Evolutionary conservation across 202 grass and related monocot genomes (phyloP).

Genomic region (Saccharum hybrid): DNA sequence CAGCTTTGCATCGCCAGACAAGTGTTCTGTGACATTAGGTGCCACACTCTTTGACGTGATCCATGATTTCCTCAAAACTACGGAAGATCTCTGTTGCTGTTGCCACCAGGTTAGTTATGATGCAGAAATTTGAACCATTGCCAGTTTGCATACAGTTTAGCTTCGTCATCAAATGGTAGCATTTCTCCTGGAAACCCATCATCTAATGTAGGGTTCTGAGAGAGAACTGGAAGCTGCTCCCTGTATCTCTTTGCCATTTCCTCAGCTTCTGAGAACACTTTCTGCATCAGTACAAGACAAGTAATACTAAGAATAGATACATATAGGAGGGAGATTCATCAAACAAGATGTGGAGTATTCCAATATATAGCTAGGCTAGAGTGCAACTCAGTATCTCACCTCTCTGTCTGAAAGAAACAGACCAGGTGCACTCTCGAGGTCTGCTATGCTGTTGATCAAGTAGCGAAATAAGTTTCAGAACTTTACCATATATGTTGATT

Average conservation of each 20-base stretch:
- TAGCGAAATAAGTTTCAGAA: conserved; percentile 45
- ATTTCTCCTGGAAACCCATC: conserved; percentile 40
- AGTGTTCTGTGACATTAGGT: not conserved
- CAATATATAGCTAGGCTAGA: conserved; percentile 6
- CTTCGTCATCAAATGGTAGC: conserved; percentile 72
- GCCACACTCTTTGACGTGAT: not conserved
- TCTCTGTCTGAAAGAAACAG: conserved; percentile 78
- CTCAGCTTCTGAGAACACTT: conserved; percentile 81
- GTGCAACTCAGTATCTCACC: conserved; percentile 52
- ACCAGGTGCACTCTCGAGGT: conserved; percentile 79
- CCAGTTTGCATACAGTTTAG: conserved; percentile 80
- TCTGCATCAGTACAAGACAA: conserved; percentile 49
- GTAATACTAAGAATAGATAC: conserved; percentile 30
- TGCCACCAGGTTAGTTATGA: conserved; percentile 36
- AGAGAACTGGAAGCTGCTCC: conserved; percentile 58
- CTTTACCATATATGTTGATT: not conserved
- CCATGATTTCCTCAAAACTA: conserved; percentile 11
- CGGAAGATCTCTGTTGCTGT: not conserved
- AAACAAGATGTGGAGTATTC: conserved; percentile 5
- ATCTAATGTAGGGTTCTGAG: conserved; percentile 40
- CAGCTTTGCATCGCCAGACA: not conserved
- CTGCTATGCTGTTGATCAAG: conserved; percentile 70
- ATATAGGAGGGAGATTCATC: not conserved
- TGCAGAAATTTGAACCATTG: conserved; percentile 88
- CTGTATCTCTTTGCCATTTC: conserved; percentile 67